Percentiles rank a stretch among this genome's conserved stretches.
Conservation (phyloP, 2,329 filamentous ascomycete genomes). For the Pseudocercospora fijiensis region DNA sequence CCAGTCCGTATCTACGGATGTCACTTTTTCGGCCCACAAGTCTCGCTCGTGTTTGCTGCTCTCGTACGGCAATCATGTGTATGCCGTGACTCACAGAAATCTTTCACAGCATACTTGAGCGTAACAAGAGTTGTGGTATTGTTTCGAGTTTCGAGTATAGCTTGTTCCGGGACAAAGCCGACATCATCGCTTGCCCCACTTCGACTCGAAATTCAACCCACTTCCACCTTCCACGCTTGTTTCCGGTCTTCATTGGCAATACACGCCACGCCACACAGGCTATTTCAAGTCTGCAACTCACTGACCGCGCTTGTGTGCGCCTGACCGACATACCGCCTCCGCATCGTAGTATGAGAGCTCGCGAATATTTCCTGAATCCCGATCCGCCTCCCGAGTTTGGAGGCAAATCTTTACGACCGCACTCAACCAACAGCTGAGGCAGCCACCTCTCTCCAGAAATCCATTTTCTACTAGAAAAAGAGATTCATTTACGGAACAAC, state of each 20-base stretch:
- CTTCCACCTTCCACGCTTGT: background rate
- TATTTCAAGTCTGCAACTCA: background rate
- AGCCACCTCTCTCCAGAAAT: constrained; percentile 7
- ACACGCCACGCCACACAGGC: background rate
- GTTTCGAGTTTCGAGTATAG: background rate
- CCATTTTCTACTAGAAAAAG: background rate
- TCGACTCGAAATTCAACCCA: background rate
- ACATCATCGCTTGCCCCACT: background rate
- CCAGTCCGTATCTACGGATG: background rate
- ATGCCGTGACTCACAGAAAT: background rate
- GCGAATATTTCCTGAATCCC: constrained; percentile 31
- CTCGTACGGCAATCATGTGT: background rate
- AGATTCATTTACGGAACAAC: background rate
- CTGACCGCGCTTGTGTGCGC: constrained; percentile 11
- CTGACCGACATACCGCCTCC: constrained; percentile 20
- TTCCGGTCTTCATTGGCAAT: background rate
- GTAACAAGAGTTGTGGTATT: background rate
- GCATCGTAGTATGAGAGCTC: constrained; percentile 35
- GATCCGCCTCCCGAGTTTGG: constrained; percentile 35
- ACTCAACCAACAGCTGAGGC: constrained; percentile 33
- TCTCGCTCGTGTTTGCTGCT: background rate
- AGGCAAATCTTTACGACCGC: constrained; percentile 25
- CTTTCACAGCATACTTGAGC: background rate
- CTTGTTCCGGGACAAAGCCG: constrained; percentile 1
- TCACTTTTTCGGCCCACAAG: background rate